Base-by-base conservation (phyloP, 2,329 filamentous ascomycete genomes). In the Peltaster fructicola region DNA sequence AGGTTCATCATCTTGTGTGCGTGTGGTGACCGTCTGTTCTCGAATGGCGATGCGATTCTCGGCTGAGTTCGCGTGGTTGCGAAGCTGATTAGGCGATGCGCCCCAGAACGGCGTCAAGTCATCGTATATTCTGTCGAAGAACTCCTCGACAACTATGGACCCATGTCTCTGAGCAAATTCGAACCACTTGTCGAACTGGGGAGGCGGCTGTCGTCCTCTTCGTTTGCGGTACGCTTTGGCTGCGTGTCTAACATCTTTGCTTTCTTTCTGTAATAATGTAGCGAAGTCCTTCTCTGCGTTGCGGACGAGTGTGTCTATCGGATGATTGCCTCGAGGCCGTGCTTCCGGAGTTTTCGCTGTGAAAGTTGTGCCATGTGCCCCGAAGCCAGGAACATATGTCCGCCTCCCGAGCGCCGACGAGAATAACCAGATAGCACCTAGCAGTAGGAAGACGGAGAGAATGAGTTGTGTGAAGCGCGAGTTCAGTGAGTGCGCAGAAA, bases 61-160 rank as follows among this genome's bases (percentile, higher is more conserved):
- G 20, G 50, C 48, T 8, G 45, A 44, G 18, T 41, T 45, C 3
- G 57, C 53, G 27, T 53, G 48, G 23, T 47, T 43, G 3, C 55
- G 52, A 14, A 63, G 51, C 14, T 51, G 39, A 18, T 40, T 40
- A 3, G 60, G 45, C 3, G 48, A 32, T 1, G 61, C 28, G 5
- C 48, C 57, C 60, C 61, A 63, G 33, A 60, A 63, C 1, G 60
- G 59, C 14, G 41, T 47, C 14, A 63, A 24, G 27, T 63, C 60
- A 29, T 56, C 39, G 36, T 63, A 59, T 7, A 64, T 58, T 30
- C 56, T 57, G 30, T 63, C 59, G 34, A 60, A 63, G 32, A 61
- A 56, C 5, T 59, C 53, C 35, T 63, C 60, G 4, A 63, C 43
- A 2, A 63, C 44, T 15, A 61, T 17, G 1, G 55, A 50, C 24